phyloP scores from a whole-genome alignment of 345 rosid genomes.

The Salix exigua region DNA sequence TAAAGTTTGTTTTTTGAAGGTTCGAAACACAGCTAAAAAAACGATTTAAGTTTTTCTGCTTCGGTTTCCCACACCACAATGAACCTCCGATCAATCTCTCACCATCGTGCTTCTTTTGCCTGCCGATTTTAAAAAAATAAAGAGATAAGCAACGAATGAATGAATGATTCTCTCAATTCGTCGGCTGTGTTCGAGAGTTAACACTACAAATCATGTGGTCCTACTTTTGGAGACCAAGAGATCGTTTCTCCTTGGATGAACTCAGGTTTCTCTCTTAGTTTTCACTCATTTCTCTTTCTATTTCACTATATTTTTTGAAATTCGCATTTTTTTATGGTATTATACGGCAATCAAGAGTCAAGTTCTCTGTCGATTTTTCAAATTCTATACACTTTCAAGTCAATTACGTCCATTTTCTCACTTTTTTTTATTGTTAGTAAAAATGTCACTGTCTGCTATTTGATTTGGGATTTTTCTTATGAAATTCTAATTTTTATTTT shows the following conservation, averaged over 20 bases:
- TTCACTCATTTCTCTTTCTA: not conserved
- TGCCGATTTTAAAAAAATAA: not conserved
- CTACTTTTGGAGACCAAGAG: constrained; percentile 85
- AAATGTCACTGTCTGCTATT: not conserved
- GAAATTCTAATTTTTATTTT: not conserved
- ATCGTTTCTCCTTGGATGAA: constrained; percentile 88
- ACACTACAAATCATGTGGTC: constrained; percentile 62
- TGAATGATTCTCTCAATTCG: not conserved
- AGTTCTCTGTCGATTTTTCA: not conserved
- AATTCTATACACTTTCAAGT: not conserved
- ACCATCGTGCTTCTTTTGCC: not conserved
- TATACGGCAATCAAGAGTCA: not conserved
- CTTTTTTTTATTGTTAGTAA: not conserved
- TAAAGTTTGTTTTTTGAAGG: not conserved
- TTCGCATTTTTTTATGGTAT: not conserved
- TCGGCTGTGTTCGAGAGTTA: not conserved
- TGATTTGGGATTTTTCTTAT: not conserved
- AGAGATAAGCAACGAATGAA: not conserved
- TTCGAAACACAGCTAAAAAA: too few relatives aligned
- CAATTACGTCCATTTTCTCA: not conserved
- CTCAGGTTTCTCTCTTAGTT: constrained; percentile 57
- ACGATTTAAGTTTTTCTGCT: not conserved
- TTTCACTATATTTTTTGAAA: not conserved
- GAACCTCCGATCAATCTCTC: not conserved
- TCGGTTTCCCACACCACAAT: not conserved